phyloP scores from a whole-genome alignment of 805 yeast species.

The Torulaspora maleeae region DNA sequence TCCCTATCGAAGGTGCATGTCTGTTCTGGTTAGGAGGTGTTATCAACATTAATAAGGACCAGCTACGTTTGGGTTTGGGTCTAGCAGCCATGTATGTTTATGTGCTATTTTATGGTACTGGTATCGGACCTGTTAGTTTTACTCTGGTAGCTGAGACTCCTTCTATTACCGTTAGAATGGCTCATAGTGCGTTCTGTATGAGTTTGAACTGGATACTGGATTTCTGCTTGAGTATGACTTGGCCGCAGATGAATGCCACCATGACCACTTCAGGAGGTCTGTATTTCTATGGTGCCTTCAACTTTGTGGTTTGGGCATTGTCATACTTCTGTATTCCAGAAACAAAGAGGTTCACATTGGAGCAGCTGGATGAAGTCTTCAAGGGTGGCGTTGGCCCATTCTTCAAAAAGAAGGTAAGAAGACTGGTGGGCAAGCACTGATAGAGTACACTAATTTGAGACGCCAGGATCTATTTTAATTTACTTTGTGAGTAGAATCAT shows the following conservation, averaged over 20 bases:
- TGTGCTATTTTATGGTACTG: constrained; percentile 44
- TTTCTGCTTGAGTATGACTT: constrained; percentile 51
- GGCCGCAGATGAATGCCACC: constrained; percentile 46
- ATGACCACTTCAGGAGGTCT: constrained; percentile 48
- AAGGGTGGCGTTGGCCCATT: constrained; percentile 24
- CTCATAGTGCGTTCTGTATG: constrained; percentile 49
- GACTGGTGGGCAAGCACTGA: constrained; percentile 4
- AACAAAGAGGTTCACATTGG: constrained; percentile 66
- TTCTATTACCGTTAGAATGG: constrained; percentile 48
- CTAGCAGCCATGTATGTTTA: constrained; percentile 45
- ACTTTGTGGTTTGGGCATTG: constrained; percentile 43
- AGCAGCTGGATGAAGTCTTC: constrained; percentile 72
- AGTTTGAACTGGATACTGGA: constrained; percentile 41
- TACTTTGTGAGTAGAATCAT: background rate
- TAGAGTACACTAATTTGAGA: background rate
- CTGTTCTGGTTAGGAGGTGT: constrained; percentile 50
- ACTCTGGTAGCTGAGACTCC: constrained; percentile 51
- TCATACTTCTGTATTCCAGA: constrained; percentile 51
- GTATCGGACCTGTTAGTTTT: constrained; percentile 55
- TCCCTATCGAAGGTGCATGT: constrained; percentile 56
- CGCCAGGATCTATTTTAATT: background rate
- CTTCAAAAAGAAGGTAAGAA: constrained; percentile 10
- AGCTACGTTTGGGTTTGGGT: constrained; percentile 42
- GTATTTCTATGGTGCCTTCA: constrained; percentile 52
- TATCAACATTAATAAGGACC: constrained; percentile 37